A percentile compares a stretch with the other conserved stretches of the same genome.
These are phyloP conservation scores for Stephanodiscus minutulus DNA, from an alignment of 108 stramenopile species.

Conservation along the genomic window DNA sequence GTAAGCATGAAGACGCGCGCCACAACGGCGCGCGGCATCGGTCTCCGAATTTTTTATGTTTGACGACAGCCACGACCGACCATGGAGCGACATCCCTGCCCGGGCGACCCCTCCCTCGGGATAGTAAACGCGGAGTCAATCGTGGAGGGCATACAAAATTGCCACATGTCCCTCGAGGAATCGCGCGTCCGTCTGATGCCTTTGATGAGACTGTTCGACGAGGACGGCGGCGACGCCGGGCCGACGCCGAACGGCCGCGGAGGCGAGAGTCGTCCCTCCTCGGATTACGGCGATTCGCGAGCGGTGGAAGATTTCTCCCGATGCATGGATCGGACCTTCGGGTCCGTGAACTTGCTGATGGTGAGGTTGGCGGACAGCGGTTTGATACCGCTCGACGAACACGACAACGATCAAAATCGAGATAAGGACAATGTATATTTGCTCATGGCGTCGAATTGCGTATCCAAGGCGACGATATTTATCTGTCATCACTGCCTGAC, in stretches of 20 bases:
- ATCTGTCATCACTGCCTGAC: slow-evolving; percentile 26
- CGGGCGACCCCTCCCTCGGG: slow-evolving; percentile 8
- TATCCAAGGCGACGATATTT: slow-evolving; percentile 35
- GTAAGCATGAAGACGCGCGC: too few relatives aligned
- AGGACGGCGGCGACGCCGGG: slow-evolving; percentile 9
- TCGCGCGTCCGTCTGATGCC: slow-evolving; percentile 37
- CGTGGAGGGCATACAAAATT: slow-evolving; percentile 44
- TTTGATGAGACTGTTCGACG: slow-evolving; percentile 28
- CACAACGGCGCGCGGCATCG: too few relatives aligned
- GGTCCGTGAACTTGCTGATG: slow-evolving; percentile 19
- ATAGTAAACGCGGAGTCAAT: slow-evolving; percentile 22
- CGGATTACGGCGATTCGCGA: neutral
- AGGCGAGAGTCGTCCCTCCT: neutral
- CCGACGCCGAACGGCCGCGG: neutral
- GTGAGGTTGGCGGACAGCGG: slow-evolving; percentile 31
- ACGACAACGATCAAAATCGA: neutral
- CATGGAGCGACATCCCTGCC: neutral
- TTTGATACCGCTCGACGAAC: slow-evolving; percentile 10
- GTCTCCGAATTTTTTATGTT: too few relatives aligned
- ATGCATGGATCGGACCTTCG: slow-evolving; percentile 26
- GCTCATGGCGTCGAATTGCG: slow-evolving; percentile 47
- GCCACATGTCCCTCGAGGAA: slow-evolving; percentile 39
- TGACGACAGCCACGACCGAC: too few relatives aligned
- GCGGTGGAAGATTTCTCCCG: slow-evolving; percentile 25
- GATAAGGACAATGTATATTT: slow-evolving; percentile 30